These are phyloP conservation scores for Salvia hispanica DNA, from an alignment of 257 asterid species.

Conservation along the genomic window DNA sequence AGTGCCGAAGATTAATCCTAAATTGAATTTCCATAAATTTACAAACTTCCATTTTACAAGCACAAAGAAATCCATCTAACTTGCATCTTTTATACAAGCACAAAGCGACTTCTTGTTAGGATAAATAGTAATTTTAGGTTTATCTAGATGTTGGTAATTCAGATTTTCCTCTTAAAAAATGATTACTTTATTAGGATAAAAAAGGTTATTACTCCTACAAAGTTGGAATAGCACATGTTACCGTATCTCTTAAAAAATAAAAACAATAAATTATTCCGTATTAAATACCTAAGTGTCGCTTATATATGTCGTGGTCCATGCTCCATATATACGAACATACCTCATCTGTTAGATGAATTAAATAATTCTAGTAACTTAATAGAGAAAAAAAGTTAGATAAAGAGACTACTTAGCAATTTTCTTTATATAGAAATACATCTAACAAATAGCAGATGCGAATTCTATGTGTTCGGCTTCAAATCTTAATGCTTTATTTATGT, in stretches of 20 bases:
- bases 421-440: conserved; percentile 17
- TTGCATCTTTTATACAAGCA: too few species aligned
- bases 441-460: neutral
- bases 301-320: conserved; percentile 1
- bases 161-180: too few species aligned
- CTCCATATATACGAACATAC: neutral
- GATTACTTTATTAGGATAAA: neutral
- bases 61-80: too few species aligned
- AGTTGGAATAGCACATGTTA: neutral
- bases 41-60: too few species aligned
- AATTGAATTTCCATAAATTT: too few species aligned
- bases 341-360: neutral
- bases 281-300: neutral
- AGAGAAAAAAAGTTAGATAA: neutral
- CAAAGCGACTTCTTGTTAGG: too few species aligned
- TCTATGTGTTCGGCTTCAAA: too few species aligned
- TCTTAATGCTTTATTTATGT: too few species aligned
- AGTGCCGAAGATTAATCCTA: too few species aligned
- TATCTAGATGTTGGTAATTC: too few species aligned
- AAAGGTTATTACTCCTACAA: neutral
- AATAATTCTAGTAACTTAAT: neutral
- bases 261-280: neutral
- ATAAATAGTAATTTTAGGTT: too few species aligned
- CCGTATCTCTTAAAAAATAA: neutral
- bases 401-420: conserved; percentile 22